Base-by-base conservation (phyloP, 1,284 basidiomycete genomes). In the Leccinum olivaceoglutinosum region DNA sequence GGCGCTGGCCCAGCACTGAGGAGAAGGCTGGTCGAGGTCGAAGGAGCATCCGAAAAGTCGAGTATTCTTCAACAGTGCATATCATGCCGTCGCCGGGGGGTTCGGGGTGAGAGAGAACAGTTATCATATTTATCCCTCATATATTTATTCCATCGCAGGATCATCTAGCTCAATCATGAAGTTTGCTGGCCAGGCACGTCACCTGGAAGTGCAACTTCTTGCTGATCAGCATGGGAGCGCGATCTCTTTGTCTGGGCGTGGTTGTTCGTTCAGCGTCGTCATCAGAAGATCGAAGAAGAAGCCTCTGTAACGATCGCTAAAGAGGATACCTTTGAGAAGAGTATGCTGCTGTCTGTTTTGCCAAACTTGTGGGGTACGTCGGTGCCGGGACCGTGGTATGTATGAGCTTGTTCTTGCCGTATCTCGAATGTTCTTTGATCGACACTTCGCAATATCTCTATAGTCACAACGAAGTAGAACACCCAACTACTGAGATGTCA, bases 281-380 rank as follows among this genome's bases (percentile, higher is more conserved):
- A 99, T 79, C 97, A 99, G 78, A 99, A 99, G 83, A 99, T 99
- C 70, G 99, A 99, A 65, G 97, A 99, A 79, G 97, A 99, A 78
- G 97, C 97, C 11, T 97, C 97, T 34, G 96, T 99, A 59, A 98
- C 96, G 25, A 98, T 99, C 68, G 97, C 97, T 21, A 90, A 87
- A 71, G 89, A 87, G 60, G 90, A 90, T 58, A 96, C 86, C 16
- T 98, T 98, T 71, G 93, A 95, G 75, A 82, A 95, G 77, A 99
- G 76, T 93, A 95, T 71, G 95, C 97, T 14, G 97, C 97, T 46
- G 97, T 99, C 54, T 89, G 97, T 72, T 84, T 99, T 29, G 95
- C 96, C 57, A 99, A 98, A 79, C 88, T 99, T 46, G 97, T 99
- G 65, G 97, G 97, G 60, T 99, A 99, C 78, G 97, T 25, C 25